Base-by-base conservation (phyloP, 176 grass and related monocot genomes). In the Aegilops bicornis region DNA sequence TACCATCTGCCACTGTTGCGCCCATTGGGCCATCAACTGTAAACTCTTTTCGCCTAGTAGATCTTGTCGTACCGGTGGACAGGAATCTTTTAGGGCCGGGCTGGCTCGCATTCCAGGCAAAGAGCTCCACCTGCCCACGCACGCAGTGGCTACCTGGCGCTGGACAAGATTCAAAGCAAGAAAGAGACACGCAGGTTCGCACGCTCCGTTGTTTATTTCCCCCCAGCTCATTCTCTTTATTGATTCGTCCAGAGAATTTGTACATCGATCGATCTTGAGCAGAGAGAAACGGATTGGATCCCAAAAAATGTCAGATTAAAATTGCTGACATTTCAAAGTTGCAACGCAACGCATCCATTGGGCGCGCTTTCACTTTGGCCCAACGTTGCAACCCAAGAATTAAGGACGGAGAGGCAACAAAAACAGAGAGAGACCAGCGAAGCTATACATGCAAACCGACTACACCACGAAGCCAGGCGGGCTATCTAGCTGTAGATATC, bases 271-370 rank as follows among this genome's bases (percentile, higher is more conserved):
- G 16, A 79, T 77, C 72, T n/a, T 58, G 59, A 90, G 84, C n/a
- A 42, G n/a, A 69, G 11, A 27, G 33, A 76, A 45, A 23, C 12
- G 17, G 10, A 48, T 48, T 37, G 31, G 77, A 64, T 77, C 86
- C 86, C 37, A 39, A 39, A 77, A 88, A 88, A 91, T 91, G 89
- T 82, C 89, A 82, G 64, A 91, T 64, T 85, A 85, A 88, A 88
- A 88, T 77, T 82, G 59, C 58, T 78, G 86, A 78, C 90, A 91
- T 85, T 82, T 91, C 32, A 81, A 88, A 82, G 72, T 33, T 56
- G 68, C 48, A 63, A 91, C 67, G 76, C 69, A 80, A 39, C 47
- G 47, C 15, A 6, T 0, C 77, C 76, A 40, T 76, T 62, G 85
- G 81, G 85, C 69, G 36, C 37, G 37, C 81, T 35, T 25, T 84